Conservation (phyloP, 345 rosid genomes). For the Linum tenue region DNA sequence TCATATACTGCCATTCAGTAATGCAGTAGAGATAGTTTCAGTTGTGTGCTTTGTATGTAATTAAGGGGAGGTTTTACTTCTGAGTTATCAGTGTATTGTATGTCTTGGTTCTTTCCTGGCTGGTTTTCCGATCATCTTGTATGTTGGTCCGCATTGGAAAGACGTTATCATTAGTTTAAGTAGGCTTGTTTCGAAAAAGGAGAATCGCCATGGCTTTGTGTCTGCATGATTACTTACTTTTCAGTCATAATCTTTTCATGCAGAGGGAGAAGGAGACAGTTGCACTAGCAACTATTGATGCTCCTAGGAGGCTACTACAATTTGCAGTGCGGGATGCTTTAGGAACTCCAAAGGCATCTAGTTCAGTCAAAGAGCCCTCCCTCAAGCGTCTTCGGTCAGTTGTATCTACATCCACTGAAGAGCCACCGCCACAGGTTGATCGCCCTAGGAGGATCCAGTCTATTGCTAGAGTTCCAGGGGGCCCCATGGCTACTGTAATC, state of each 20-base stretch:
- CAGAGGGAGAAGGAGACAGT: constrained; percentile 52
- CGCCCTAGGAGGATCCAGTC: constrained; percentile 52
- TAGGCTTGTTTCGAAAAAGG: background rate
- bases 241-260: constrained; percentile 12
- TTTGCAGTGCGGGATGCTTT: constrained; percentile 97
- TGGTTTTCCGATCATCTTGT: background rate
- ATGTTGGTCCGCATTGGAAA: too few relatives aligned
- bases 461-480: constrained; percentile 57
- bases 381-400: constrained; percentile 81
- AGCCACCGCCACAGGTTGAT: constrained; percentile 24
- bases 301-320: constrained; percentile 82
- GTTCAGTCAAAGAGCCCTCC: constrained; percentile 40
- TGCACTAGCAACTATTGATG: constrained; percentile 43
- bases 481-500: constrained; percentile 55
- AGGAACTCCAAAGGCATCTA: constrained; percentile 48
- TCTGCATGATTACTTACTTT: background rate
- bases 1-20: background rate
- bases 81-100: background rate
- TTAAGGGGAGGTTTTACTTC: background rate
- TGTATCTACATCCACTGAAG: constrained; percentile 52
- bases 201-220: background rate
- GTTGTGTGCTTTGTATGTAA: background rate
- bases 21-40: background rate
- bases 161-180: background rate
- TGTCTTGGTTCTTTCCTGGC: background rate